These are phyloP conservation scores for Aspergillus udagawae DNA, from an alignment of 2,329 filamentous ascomycete genomes.

Conservation along the genomic window DNA sequence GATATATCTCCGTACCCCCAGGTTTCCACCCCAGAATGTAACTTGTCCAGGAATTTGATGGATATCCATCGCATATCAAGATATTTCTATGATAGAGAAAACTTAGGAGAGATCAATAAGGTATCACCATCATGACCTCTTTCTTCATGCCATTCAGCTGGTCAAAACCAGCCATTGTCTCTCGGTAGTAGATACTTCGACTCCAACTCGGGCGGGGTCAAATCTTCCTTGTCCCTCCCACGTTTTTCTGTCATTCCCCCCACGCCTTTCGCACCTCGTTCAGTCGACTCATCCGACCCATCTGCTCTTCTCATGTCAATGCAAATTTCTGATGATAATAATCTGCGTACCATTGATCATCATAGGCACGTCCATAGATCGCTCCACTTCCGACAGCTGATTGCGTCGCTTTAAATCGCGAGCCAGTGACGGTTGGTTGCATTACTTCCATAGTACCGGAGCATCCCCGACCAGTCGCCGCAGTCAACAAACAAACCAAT, in stretches of 20 bases:
- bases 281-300: background rate
- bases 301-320: background rate
- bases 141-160: background rate
- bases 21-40: background rate
- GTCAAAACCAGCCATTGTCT: background rate
- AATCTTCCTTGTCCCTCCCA: background rate
- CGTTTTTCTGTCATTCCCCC: background rate
- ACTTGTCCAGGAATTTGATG: background rate
- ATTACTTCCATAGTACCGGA: constrained; percentile 19
- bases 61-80: background rate
- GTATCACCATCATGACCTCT: background rate
- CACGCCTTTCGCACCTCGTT: background rate
- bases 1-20: background rate
- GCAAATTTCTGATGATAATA: background rate
- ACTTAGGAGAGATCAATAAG: background rate
- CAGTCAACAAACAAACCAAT: constrained; percentile 3
- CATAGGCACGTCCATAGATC: background rate
- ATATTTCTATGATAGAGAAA: background rate
- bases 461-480: constrained; percentile 18
- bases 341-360: background rate
- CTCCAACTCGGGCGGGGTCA: background rate
- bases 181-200: background rate
- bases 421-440: constrained; percentile 6
- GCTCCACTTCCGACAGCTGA: constrained; percentile 4
- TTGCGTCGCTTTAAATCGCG: constrained; percentile 3